phyloP scores from a whole-genome alignment of 352 stramenopile species.

The Globisporangium cystogenes region DNA sequence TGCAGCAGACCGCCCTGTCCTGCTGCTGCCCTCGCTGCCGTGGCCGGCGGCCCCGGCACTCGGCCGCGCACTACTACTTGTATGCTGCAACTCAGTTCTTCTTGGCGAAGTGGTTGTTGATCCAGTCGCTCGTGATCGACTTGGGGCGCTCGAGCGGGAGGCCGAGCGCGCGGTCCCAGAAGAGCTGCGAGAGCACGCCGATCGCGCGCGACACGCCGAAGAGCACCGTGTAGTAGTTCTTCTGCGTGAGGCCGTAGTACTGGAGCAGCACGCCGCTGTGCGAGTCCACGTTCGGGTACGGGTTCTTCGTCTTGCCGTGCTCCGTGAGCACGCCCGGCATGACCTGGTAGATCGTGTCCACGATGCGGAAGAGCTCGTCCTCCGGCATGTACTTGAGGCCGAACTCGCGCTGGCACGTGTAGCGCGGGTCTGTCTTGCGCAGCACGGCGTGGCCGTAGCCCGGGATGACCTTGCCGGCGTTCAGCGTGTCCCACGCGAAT shows the following conservation, averaged over 20 bases:
- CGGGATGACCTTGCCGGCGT: conserved; percentile 98
- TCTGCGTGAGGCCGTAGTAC: conserved; percentile 99
- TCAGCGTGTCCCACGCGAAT: conserved; percentile 99
- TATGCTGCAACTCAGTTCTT: conserved; percentile 51
- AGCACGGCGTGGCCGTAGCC: conserved; percentile 98
- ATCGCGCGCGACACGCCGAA: conserved; percentile 98
- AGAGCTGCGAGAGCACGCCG: conserved; percentile 97
- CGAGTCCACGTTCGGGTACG: conserved; percentile 99
- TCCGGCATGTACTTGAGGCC: conserved; percentile 99
- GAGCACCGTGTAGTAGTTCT: conserved; percentile 99
- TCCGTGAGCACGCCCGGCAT: conserved; percentile 98
- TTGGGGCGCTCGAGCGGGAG: conserved; percentile 98
- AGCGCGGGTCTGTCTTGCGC: conserved; percentile 98
- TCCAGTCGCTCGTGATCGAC: conserved; percentile 98
- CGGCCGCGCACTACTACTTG: neutral
- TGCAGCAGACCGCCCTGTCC: neutral
- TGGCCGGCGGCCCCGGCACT: too few relatives aligned
- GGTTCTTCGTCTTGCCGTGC: conserved; percentile 99
- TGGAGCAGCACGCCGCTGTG: conserved; percentile 98
- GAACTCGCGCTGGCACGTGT: conserved; percentile 99
- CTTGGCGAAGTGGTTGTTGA: conserved; percentile 93
- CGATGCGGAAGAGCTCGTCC: conserved; percentile 98
- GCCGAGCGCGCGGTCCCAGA: conserved; percentile 96
- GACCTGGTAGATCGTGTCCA: conserved; percentile 99
- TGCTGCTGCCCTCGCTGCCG: neutral